These are phyloP conservation scores for Lepiota brunneoincarnata DNA, from an alignment of 768 basidiomycete species.

Conservation along the genomic window DNA sequence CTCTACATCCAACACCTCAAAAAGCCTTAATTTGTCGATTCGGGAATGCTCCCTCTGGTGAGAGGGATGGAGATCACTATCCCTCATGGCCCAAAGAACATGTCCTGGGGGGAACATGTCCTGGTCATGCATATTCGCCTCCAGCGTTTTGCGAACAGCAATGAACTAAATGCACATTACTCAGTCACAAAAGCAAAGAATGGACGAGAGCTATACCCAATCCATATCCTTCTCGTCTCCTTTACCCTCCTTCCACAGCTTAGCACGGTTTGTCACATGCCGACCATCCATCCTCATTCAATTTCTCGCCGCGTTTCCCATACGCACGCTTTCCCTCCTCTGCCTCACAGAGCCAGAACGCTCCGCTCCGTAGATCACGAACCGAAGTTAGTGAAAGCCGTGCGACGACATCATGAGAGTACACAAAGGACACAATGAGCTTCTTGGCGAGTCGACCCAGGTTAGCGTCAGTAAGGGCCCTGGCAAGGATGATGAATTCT, in stretches of 20 bases:
- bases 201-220: constrained; percentile 39
- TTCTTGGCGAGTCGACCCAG: constrained; percentile 58
- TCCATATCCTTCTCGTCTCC: constrained; percentile 47
- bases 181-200: constrained; percentile 8
- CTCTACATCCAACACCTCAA: constrained; percentile 76
- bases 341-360: constrained; percentile 78
- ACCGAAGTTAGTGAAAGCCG: constrained; percentile 77
- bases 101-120: constrained; percentile 76
- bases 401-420: constrained; percentile 80
- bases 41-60: constrained; percentile 35
- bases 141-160: constrained; percentile 76
- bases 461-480: constrained; percentile 59
- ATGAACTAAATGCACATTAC: constrained; percentile 53
- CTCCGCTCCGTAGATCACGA: constrained; percentile 70
- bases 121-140: constrained; percentile 77
- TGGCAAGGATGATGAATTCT: constrained; percentile 20
- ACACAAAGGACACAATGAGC: constrained; percentile 74
- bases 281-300: constrained; percentile 51
- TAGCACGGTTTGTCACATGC: constrained; percentile 47
- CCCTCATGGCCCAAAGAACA: constrained; percentile 77
- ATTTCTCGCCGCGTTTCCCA: constrained; percentile 24
- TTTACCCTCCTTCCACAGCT: constrained; percentile 55
- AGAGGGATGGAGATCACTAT: constrained; percentile 63
- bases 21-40: constrained; percentile 62
- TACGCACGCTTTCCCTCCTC: constrained; percentile 31